These are phyloP conservation scores for Abortiporus biennis DNA, from an alignment of 1,284 basidiomycete species.

Conservation along the genomic window DNA sequence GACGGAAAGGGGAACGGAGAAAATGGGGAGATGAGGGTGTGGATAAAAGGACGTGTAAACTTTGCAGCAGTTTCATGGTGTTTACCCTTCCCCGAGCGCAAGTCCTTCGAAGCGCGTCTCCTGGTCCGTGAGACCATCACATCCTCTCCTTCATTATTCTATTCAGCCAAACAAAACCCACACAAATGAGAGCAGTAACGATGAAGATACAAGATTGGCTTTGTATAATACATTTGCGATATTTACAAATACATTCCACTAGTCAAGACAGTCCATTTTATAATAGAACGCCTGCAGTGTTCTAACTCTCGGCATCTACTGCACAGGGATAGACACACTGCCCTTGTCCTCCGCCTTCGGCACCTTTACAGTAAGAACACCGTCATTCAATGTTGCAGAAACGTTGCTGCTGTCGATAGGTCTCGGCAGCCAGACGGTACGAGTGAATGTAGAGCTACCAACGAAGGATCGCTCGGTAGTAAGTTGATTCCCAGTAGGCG, in stretches of 20 bases:
- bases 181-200: too few relatives aligned
- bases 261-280: neutral
- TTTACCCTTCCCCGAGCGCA: slow-evolving; percentile 13
- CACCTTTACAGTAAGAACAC: slow-evolving; percentile 59
- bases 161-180: too few relatives aligned
- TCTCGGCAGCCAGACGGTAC: slow-evolving; percentile 65
- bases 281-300: too few relatives aligned
- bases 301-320: slow-evolving; percentile 17
- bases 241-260: neutral
- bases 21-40: slow-evolving; percentile 1
- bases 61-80: slow-evolving; percentile 13
- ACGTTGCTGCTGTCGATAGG: slow-evolving; percentile 55
- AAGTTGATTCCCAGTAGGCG: slow-evolving; percentile 35
- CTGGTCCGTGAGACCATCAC: slow-evolving; percentile 7
- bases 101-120: slow-evolving; percentile 16
- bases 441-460: slow-evolving; percentile 49
- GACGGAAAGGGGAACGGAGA: slow-evolving; percentile 7
- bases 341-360: slow-evolving; percentile 55
- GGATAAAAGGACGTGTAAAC: slow-evolving; percentile 11
- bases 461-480: slow-evolving; percentile 54
- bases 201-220: slow-evolving; percentile 1
- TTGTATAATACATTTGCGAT: neutral
- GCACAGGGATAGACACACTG: slow-evolving; percentile 32
- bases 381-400: slow-evolving; percentile 60
- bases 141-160: too few relatives aligned